A percentile compares a stretch with the other conserved stretches of the same genome.
Evolutionary conservation across 352 stramenopile species (phyloP).

Genomic region (Globisporangium yorkense): DNA sequence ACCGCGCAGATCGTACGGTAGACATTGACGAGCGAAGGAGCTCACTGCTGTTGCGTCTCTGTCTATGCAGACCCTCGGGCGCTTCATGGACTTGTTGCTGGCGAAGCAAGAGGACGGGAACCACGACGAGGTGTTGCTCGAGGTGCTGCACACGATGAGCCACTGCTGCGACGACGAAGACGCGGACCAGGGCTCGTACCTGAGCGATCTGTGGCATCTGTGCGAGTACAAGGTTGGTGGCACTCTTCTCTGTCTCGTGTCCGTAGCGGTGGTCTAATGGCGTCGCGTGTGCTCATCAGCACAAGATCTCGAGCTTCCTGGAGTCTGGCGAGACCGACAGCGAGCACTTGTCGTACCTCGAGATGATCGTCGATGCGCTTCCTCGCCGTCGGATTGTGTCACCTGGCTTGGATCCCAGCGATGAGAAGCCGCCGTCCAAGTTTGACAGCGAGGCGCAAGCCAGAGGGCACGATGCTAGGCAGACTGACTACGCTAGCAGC

Average conservation of each 20-base stretch:
- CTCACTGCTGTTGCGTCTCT: not conserved
- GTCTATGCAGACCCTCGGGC: slow-evolving; percentile 15
- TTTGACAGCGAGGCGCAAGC: not conserved
- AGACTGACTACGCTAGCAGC: not conserved
- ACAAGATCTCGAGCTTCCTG: slow-evolving; percentile 50
- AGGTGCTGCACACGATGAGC: slow-evolving; percentile 54
- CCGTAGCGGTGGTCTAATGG: not conserved
- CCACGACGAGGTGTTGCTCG: slow-evolving; percentile 40
- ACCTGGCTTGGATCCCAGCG: not conserved
- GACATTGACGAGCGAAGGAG: not conserved
- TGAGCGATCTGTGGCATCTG: slow-evolving; percentile 71
- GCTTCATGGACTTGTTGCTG: slow-evolving; percentile 34
- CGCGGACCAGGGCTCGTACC: slow-evolving; percentile 52
- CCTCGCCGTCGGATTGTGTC: slow-evolving; percentile 33
- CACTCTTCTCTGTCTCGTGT: not conserved
- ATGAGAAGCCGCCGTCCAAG: not conserved
- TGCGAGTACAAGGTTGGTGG: slow-evolving; percentile 41
- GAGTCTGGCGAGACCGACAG: slow-evolving; percentile 40
- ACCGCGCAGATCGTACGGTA: too few species aligned
- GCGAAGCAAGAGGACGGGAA: slow-evolving; percentile 15
- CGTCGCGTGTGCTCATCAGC: slow-evolving; percentile 12
- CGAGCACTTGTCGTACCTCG: slow-evolving; percentile 64
- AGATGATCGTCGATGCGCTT: slow-evolving; percentile 61
- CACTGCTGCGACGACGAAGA: slow-evolving; percentile 44
- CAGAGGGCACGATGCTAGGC: not conserved